These are phyloP conservation scores for Paulownia fortunei DNA, from an alignment of 257 asterid species.

Conservation along the genomic window DNA sequence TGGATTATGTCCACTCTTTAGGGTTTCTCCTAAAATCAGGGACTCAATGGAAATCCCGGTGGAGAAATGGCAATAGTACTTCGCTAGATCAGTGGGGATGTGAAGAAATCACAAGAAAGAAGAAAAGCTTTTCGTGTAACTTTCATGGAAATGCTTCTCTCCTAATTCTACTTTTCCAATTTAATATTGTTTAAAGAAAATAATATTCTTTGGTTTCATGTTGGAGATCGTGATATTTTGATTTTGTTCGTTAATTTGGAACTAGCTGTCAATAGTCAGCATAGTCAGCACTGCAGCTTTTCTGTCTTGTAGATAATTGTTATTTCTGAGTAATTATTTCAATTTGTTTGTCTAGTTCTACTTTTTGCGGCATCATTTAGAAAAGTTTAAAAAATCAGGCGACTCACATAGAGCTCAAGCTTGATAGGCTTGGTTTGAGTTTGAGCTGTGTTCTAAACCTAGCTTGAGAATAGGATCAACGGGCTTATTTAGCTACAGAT, in stretches of 20 bases:
- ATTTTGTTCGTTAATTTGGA: not conserved
- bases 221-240: not conserved
- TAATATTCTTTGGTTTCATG: not conserved
- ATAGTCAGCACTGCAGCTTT: not conserved
- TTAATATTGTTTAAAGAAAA: not conserved
- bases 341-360: not conserved
- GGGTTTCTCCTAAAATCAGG: not conserved
- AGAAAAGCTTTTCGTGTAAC: not conserved
- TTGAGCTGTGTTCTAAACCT: not conserved
- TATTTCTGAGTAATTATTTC: not conserved
- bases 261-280: not conserved
- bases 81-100: not conserved
- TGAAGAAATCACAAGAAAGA: not conserved
- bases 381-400: not conserved
- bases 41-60: not conserved
- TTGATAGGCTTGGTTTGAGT: not conserved
- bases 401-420: constrained; percentile 4
- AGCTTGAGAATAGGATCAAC: not conserved
- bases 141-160: not conserved
- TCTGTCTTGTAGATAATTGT: not conserved
- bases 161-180: not conserved
- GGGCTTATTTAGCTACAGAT: not conserved
- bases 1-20: not conserved
- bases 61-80: not conserved
- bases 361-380: not conserved